Base-by-base conservation (phyloP, 176 grass and related monocot species). In the Stipa capillata region DNA sequence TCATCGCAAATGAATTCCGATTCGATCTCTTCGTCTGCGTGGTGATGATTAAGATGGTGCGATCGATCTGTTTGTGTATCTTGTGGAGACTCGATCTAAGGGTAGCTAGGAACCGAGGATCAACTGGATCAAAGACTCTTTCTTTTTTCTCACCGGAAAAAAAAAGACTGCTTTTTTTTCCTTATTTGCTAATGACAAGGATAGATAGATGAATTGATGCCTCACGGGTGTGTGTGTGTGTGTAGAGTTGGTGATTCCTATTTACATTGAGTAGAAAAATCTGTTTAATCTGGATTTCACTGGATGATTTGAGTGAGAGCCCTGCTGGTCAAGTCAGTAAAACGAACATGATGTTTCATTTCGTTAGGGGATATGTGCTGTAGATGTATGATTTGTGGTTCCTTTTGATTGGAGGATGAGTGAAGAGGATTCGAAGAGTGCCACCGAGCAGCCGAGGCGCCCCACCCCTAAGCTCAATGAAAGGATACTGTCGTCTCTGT, bases 401-500 rank as follows among this genome's bases (percentile, higher is more conserved):
- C 20, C n/a, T 64, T 50, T 62, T 20, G 7, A 4, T 16, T 82
- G 65, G 45, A 82, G 64, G 82, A 93, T 93, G 87, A 87, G 81
- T 37, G 52, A 78, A 56, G 84, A 74, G 32, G 73, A 87, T 43
- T 69, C 41, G 1, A 47, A 48, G 3, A 61, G 54, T 63, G 76
- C 76, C 20, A 24, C 41, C 15, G 13, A 79, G 33, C 67, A 73
- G 53, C 43, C 56, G 1, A 89, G 59, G 73, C 76, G 70, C 8
- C 41, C 41, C 0, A 4, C 89, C 4, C 91, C 94, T 56, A 88
- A 82, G 56, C 88, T 97, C 68, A 97, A 97, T 41, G 91, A 97
- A 63, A 93, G 94, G 88, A 97, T 97, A 41, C 78, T 97, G 35
- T 97, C 94, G 5, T 97, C 94, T 8, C 45, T 97, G 65, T 93